A percentile compares a stretch with the other conserved stretches of the same genome.
Evolutionary conservation across 306 rosid species (phyloP).

Genomic region (apple (Malus domestica)): DNA sequence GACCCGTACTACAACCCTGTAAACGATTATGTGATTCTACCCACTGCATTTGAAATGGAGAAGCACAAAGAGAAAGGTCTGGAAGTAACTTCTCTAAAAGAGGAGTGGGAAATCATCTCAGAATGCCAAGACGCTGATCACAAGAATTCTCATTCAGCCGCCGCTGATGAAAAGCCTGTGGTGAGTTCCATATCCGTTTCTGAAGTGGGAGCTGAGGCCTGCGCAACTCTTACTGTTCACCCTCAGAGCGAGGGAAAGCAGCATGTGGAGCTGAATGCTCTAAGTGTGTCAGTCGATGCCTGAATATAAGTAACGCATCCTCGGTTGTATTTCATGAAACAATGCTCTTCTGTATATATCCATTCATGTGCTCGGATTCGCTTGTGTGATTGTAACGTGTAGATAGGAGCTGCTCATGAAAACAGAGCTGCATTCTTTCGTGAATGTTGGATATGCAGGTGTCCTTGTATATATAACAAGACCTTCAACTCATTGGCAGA

Average conservation of each 20-base stretch:
- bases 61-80: slow-evolving; percentile 47
- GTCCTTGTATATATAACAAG: neutral
- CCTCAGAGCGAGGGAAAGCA: slow-evolving; percentile 56
- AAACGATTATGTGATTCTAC: slow-evolving; percentile 86
- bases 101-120: slow-evolving; percentile 91
- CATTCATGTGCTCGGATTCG: neutral
- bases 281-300: slow-evolving; percentile 69
- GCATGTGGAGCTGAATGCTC: slow-evolving; percentile 57
- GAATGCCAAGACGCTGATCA: slow-evolving; percentile 25
- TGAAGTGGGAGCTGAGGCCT: slow-evolving; percentile 44
- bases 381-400: neutral
- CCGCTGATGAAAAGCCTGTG: slow-evolving; percentile 28
- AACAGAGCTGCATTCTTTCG: neutral
- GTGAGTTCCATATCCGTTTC: slow-evolving; percentile 51
- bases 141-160: neutral
- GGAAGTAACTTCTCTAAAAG: slow-evolving; percentile 72
- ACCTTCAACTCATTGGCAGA: neutral
- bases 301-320: slow-evolving; percentile 7
- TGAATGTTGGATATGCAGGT: neutral
- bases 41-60: slow-evolving; percentile 72
- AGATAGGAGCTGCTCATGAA: neutral
- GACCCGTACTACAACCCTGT: slow-evolving; percentile 93
- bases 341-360: neutral
- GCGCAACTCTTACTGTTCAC: slow-evolving; percentile 51
- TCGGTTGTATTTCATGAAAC: neutral